Evolutionary conservation across 495 filamentous ascomycete species (phyloP).

Genomic region (Podospora didyma): DNA sequence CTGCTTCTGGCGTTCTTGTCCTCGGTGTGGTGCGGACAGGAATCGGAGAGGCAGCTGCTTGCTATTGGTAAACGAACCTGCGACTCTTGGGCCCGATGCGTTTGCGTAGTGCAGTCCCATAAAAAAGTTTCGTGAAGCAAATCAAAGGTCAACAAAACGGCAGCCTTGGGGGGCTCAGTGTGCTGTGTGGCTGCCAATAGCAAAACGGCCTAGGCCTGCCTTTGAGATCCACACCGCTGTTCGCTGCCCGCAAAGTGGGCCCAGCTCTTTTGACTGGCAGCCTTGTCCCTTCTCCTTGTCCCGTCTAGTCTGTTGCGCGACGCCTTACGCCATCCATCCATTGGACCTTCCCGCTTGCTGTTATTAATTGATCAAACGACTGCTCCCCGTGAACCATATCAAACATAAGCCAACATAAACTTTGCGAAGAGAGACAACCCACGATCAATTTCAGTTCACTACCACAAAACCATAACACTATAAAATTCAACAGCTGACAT

Average conservation of each 20-base stretch:
- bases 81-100: neutral
- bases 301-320: neutral
- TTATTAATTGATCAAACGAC: too few species aligned
- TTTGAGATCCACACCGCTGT: neutral
- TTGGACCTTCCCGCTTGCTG: too few species aligned
- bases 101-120: conserved; percentile 14
- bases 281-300: conserved; percentile 15
- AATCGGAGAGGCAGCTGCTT: conserved; percentile 1
- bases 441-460: too few species aligned
- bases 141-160: conserved; percentile 17
- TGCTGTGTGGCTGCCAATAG: neutral
- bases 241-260: conserved; percentile 1
- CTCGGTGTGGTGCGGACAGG: conserved; percentile 6
- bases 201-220: neutral
- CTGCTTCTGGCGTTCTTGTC: conserved; percentile 2
- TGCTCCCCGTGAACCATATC: too few species aligned
- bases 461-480: too few species aligned
- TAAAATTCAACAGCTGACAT: too few species aligned
- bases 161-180: conserved; percentile 25
- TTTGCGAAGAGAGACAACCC: too few species aligned
- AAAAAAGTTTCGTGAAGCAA: conserved; percentile 33
- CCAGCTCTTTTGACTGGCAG: conserved; percentile 8
- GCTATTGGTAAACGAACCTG: neutral
- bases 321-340: too few species aligned
- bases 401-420: too few species aligned